Evolutionary conservation across 768 basidiomycete species (phyloP).

Genomic region (Gymnopilus dilepis): DNA sequence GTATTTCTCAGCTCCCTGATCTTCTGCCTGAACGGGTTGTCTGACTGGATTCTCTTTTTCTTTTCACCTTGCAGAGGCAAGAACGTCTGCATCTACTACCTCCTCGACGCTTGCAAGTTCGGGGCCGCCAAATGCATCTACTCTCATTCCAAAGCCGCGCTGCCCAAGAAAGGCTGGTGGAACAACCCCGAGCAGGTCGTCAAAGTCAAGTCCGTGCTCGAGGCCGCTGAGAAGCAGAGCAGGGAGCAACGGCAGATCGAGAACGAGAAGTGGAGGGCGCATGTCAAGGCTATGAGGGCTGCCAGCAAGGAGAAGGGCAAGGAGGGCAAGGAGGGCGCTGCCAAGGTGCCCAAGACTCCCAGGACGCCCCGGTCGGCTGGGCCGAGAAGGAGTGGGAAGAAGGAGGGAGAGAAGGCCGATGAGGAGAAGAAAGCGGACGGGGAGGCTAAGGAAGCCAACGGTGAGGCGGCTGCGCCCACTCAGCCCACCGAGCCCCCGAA

Average conservation of each 20-base stretch:
- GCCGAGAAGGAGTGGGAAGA: background rate
- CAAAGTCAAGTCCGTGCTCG: constrained; percentile 34
- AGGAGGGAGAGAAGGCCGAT: background rate
- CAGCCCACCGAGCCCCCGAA: constrained; percentile 9
- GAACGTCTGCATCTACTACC: constrained; percentile 47
- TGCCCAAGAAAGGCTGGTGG: constrained; percentile 57
- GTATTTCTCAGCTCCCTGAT: constrained; percentile 24
- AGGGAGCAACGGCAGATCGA: constrained; percentile 25
- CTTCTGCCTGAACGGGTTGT: background rate
- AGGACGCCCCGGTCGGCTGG: constrained; percentile 21
- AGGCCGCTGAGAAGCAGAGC: constrained; percentile 30
- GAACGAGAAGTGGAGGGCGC: constrained; percentile 25
- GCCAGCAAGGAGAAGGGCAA: background rate
- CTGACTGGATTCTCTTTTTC: too few species aligned
- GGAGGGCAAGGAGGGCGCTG: background rate
- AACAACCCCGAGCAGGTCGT: constrained; percentile 31
- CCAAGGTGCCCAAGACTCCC: too few species aligned
- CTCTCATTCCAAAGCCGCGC: constrained; percentile 49
- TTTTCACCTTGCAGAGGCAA: constrained; percentile 44
- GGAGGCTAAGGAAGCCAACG: background rate
- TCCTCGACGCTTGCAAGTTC: constrained; percentile 42
- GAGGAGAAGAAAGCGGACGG: background rate
- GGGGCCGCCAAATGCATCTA: constrained; percentile 49
- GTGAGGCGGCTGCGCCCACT: background rate
- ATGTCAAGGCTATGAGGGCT: constrained; percentile 24